These are phyloP conservation scores for Ephemerocybe angulata DNA, from an alignment of 768 basidiomycete species.

Conservation along the genomic window DNA sequence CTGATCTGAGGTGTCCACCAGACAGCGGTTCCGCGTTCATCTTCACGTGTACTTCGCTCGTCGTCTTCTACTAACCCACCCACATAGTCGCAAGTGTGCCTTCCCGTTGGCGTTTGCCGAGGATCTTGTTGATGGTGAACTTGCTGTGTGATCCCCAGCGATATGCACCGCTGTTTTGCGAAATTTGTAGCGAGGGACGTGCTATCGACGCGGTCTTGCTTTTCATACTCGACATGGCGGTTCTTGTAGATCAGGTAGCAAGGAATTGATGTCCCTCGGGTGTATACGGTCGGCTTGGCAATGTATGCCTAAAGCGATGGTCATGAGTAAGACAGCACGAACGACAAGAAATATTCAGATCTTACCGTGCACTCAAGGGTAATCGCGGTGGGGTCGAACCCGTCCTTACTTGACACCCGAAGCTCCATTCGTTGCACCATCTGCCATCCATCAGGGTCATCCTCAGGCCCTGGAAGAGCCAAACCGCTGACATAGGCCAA, in stretches of 20 bases:
- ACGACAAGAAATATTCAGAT: too few species aligned
- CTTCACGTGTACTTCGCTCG: not conserved
- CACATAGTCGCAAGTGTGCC: not conserved
- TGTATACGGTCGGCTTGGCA: constrained; percentile 4
- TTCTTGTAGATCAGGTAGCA: constrained; percentile 6
- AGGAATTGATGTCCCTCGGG: constrained; percentile 4
- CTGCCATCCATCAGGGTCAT: constrained; percentile 5
- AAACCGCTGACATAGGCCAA: not conserved
- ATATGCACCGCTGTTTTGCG: not conserved
- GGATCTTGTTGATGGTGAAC: not conserved
- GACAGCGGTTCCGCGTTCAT: not conserved
- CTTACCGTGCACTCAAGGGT: too few species aligned
- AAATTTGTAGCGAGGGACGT: not conserved
- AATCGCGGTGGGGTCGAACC: not conserved
- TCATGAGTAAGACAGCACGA: too few species aligned
- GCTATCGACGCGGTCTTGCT: not conserved
- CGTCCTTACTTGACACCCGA: too few species aligned
- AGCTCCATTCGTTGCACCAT: too few species aligned
- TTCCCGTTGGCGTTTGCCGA: not conserved
- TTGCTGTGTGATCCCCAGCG: not conserved
- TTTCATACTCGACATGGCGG: too few species aligned
- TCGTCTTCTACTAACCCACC: not conserved
- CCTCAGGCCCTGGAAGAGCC: not conserved
- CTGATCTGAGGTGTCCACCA: constrained; percentile 4
- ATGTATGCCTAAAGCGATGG: constrained; percentile 2